Base-by-base conservation (phyloP, 305 asterid species). In the Lippia alba region DNA sequence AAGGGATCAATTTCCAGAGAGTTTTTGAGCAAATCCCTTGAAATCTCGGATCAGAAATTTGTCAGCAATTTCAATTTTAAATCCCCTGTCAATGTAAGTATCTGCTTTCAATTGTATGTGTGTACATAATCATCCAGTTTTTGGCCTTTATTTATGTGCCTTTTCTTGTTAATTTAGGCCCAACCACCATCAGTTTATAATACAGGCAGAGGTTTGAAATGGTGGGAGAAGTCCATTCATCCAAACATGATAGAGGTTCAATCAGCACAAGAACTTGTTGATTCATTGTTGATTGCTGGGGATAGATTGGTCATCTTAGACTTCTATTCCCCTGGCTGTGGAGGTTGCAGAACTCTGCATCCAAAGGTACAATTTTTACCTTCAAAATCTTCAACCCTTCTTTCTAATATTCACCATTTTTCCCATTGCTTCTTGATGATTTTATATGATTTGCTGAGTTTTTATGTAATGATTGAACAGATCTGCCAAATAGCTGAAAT, bases 241-340 rank as follows among this genome's bases (percentile, higher is more conserved):
- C 79, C 91, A 16, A 92, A 92, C 81, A 90, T 92, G 96, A 30
- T 86, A 61, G 98, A 92, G 84, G 85, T 90, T 67, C 72, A 79
- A 57, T 86, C 94, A 40, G 89, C 94, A 0, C 84, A 81, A 69
- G 84, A 90, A 17, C 78, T 90, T 6, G 88, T 81, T 1, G 89
- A 86, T 73, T 65, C 80, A 4, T 72, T 92, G 85, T 58, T 70
- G 77, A 85, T 76, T 84, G 90, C 92, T 71, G 96, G 91, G 17
- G 94, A 90, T 70, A 82, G 77, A 72, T 82, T 90, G 78, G 90
- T 87, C 58, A 76, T 88, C 12, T 18, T 90, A 14, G 89, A 80
- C 81, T 92, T 92, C 54, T 92, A 90, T 66, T 88, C 96, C 24
- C 96, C 96, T 67, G 91, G 79, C 5, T 92, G 98, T 84, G 98